These are phyloP conservation scores for Apiospora marii DNA, from an alignment of 2,329 filamentous ascomycete species.

Conservation along the genomic window DNA sequence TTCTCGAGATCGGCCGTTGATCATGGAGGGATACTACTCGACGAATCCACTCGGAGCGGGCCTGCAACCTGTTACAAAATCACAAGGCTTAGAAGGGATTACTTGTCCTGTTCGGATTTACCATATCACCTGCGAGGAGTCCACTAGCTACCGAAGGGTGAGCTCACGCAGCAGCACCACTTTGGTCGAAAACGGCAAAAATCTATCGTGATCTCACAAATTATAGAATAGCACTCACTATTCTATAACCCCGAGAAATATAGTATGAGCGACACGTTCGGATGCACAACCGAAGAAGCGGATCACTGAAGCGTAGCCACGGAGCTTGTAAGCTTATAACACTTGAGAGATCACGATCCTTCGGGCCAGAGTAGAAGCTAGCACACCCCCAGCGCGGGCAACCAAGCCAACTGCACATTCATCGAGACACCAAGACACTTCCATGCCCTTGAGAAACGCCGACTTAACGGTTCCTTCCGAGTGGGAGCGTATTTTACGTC, in stretches of 20 bases:
- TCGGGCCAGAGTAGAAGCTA: not conserved
- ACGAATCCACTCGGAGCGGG: not conserved
- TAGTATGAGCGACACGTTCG: not conserved
- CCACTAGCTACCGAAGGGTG: not conserved
- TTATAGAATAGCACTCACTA: not conserved
- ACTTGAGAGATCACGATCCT: constrained; percentile 17
- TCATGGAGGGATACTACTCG: constrained; percentile 4
- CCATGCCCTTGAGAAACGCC: not conserved
- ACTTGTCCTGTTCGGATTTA: constrained; percentile 1
- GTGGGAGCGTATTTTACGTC: not conserved
- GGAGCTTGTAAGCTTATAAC: no score
- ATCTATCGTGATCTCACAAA: not conserved
- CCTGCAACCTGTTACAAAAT: not conserved
- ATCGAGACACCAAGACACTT: not conserved
- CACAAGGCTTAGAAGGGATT: not conserved
- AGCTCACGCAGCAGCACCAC: not conserved
- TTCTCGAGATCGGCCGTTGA: constrained; percentile 17
- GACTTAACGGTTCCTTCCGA: not conserved
- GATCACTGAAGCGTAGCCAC: not conserved
- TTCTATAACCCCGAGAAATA: not conserved
- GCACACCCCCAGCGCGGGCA: constrained; percentile 2
- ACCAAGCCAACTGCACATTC: not conserved
- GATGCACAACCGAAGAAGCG: not conserved
- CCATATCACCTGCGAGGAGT: not conserved
- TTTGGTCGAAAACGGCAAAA: not conserved